Conservation (phyloP, 225 moss, liverwort and hornwort species). For the Thuidium tamariscinum region DNA sequence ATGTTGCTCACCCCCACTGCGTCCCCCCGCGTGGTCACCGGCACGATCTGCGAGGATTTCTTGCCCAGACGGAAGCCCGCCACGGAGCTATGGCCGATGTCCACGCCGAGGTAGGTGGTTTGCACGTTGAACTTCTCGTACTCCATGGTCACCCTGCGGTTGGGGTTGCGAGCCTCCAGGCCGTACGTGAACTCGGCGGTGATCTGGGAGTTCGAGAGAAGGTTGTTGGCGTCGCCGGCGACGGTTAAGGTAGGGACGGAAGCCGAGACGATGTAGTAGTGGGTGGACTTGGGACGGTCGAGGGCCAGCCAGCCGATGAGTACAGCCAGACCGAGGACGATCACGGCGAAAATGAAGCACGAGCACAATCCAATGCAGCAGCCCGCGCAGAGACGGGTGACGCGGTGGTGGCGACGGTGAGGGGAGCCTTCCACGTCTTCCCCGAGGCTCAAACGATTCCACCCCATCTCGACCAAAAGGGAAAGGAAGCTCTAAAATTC, state of each 20-base stretch:
- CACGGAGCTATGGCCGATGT: slow-evolving; percentile 19
- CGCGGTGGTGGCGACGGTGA: not conserved
- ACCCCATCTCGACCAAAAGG: not conserved
- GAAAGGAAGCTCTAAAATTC: not conserved
- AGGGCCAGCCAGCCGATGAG: slow-evolving; percentile 25
- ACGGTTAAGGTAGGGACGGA: slow-evolving; percentile 4
- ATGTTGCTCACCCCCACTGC: slow-evolving; percentile 4
- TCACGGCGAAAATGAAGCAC: not conserved
- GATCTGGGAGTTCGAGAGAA: slow-evolving; percentile 8
- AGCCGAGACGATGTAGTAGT: slow-evolving; percentile 23
- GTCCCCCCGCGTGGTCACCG: not conserved
- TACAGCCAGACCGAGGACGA: slow-evolving; percentile 13
- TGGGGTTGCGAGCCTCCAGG: slow-evolving; percentile 29
- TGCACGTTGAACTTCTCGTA: slow-evolving; percentile 22
- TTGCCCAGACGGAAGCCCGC: slow-evolving; percentile 14
- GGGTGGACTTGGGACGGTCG: slow-evolving; percentile 8
- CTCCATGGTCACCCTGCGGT: slow-evolving; percentile 11
- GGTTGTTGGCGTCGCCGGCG: not conserved
- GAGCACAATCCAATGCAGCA: slow-evolving; percentile 4
- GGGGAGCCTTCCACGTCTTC: not conserved
- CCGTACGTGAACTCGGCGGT: slow-evolving; percentile 9
- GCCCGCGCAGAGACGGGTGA: not conserved
- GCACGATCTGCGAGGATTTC: not conserved
- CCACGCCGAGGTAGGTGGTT: not conserved
- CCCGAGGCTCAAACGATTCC: not conserved